Evolutionary conservation across 1,284 basidiomycete genomes (phyloP).

Genomic region (Clitocybe nebularis): DNA sequence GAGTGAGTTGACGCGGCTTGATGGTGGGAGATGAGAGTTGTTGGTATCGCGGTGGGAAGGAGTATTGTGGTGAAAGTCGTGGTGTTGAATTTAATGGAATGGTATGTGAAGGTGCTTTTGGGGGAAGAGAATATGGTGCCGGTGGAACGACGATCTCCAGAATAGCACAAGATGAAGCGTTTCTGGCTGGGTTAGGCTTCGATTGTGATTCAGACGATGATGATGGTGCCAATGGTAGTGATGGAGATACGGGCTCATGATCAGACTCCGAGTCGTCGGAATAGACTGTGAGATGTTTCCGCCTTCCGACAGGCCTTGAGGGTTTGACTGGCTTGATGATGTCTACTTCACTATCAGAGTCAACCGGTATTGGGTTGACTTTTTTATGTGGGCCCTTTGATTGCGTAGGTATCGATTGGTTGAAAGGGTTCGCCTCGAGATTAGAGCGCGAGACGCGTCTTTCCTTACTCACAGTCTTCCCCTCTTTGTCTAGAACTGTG

Average conservation of each 20-base stretch:
- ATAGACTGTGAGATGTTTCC: conserved; percentile 19
- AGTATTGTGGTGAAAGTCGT: conserved; percentile 10
- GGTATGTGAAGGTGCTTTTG: too few species aligned
- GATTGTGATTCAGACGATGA: conserved; percentile 10
- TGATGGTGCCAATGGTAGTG: conserved; percentile 15
- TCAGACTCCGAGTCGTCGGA: conserved; percentile 39
- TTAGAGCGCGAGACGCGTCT: conserved; percentile 39
- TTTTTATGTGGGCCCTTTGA: conserved; percentile 4
- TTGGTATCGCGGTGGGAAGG: conserved; percentile 20
- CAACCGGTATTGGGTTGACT: neutral
- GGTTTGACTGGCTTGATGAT: conserved; percentile 14
- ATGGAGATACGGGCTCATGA: conserved; percentile 16
- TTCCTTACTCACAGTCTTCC: conserved; percentile 54
- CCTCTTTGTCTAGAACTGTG: conserved; percentile 54
- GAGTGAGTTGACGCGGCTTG: conserved; percentile 59
- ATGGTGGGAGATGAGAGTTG: conserved; percentile 30
- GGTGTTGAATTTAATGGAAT: conserved; percentile 9
- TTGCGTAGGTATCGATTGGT: conserved; percentile 8
- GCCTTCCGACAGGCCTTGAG: conserved; percentile 17
- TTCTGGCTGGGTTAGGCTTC: conserved; percentile 7
- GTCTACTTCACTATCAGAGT: conserved; percentile 21
- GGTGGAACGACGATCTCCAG: conserved; percentile 39
- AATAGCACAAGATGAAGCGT: conserved; percentile 7
- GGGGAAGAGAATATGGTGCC: conserved; percentile 22
- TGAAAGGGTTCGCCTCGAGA: conserved; percentile 25